phyloP scores from a whole-genome alignment of 345 rosid species.

The Chamaenerion angustifolium region DNA sequence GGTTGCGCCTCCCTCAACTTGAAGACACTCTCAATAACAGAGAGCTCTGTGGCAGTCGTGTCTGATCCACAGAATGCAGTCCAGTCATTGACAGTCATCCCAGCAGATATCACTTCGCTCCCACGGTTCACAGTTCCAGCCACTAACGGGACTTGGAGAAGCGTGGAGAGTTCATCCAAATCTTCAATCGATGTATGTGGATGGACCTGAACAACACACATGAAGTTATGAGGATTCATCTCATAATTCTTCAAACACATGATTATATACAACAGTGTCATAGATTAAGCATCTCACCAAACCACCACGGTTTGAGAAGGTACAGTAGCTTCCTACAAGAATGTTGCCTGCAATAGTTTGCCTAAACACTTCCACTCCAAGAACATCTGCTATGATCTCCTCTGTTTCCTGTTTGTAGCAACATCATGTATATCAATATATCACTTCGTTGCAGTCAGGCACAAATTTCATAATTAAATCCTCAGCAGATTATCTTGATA shows the following conservation, averaged over 20 bases:
- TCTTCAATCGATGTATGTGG: constrained; percentile 92
- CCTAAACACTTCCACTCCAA: constrained; percentile 89
- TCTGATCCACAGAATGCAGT: constrained; percentile 80
- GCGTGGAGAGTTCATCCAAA: constrained; percentile 83
- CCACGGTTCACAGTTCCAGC: constrained; percentile 87
- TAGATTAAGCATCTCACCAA: constrained; percentile 32
- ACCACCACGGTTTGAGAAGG: constrained; percentile 83
- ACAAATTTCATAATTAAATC: no score
- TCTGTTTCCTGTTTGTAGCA: constrained; percentile 48
- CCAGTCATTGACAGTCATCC: constrained; percentile 89
- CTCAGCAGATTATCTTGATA: no score
- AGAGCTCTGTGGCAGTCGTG: constrained; percentile 85
- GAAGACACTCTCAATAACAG: constrained; percentile 81
- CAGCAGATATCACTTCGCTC: constrained; percentile 73
- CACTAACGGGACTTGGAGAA: constrained; percentile 62
- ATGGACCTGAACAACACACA: constrained; percentile 45
- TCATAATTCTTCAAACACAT: not conserved
- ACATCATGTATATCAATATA: not conserved
- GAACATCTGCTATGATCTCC: constrained; percentile 88
- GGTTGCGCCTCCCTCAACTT: constrained; percentile 90
- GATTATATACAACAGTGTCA: no score
- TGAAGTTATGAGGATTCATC: not conserved
- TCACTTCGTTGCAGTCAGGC: no score
- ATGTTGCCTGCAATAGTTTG: constrained; percentile 90
- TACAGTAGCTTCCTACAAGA: constrained; percentile 86